Base-by-base conservation (phyloP, 2,329 filamentous ascomycete species). In the Ambrosiella beaveri region DNA sequence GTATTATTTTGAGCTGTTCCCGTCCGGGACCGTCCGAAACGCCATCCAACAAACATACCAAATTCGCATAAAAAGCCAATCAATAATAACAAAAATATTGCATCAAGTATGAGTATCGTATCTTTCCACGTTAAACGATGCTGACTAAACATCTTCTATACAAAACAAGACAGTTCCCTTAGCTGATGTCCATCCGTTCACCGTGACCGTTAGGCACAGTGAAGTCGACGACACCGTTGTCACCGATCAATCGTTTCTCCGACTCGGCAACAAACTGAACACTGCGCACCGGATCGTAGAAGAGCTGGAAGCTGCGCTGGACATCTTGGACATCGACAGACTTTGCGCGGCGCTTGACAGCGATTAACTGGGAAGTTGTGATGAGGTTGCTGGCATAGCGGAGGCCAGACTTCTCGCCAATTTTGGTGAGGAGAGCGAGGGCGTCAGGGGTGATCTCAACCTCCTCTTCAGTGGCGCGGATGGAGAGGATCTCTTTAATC, bases 311-410 rank as follows among this genome's bases (percentile, higher is more conserved):
- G 72, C 88, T 95, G 64, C 91, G 82, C 74, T 95, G 86, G 11
- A 98, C 90, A 67, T 98, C 93, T 58, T 88, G 82, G 59, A 95
- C 79, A 59, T 79, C 81, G 53, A 98, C 87, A 66, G 91, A 84
- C 70, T 87, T 88, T 13, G 85, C 84, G 66, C 83, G 85, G 63
- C 90, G 81, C 78, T 96, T 97, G 65, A 86, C 82, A 62, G 82
- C 82, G 54, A 97, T 78, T 50, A 98, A 79, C 69, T 95, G 86
- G 4, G 88, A 93, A 1, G 93, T 96, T 19, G 87, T 95, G 71
- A 98, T 96, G 58, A 98, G 82, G 69, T 98, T 96, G 74, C 88
- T 94, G n/a, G 90, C 91, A 68, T 98, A 98, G 64, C 93, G 80
- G 55, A 98, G 76, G 27, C 91, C 91, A 1, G 89, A 84, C 70